Evolutionary conservation across 2,329 filamentous ascomycete species (phyloP).

Genomic region (Zasmidium citrigriseum): DNA sequence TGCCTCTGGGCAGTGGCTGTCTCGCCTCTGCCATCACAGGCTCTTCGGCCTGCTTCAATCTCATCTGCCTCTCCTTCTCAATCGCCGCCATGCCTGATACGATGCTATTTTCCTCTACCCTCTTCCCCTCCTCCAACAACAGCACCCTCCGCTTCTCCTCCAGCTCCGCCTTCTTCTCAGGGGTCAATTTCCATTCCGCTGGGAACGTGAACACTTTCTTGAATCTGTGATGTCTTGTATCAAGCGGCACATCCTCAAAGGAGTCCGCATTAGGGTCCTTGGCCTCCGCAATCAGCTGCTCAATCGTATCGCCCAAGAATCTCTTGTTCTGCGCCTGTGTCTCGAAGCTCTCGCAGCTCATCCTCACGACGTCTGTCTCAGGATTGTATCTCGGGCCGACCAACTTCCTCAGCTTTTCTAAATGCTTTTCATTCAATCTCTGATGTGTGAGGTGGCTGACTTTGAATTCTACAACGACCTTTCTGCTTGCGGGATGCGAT

Average conservation of each 20-base stretch:
- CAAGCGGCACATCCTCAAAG: conserved; percentile 86
- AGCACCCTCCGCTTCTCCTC: conserved; percentile 59
- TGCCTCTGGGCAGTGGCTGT: conserved; percentile 29
- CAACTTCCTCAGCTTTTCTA: conserved; percentile 82
- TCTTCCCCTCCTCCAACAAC: conserved; percentile 57
- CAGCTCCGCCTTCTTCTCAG: conserved; percentile 66
- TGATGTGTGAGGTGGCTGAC: conserved; percentile 64
- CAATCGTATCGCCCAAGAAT: conserved; percentile 79
- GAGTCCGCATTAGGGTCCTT: conserved; percentile 71
- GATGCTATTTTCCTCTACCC: conserved; percentile 51
- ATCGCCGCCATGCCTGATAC: conserved; percentile 31
- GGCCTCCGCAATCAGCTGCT: conserved; percentile 71
- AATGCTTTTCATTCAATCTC: conserved; percentile 66
- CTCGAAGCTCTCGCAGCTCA: conserved; percentile 81
- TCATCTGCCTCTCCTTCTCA: conserved; percentile 28
- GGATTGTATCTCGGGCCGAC: conserved; percentile 86
- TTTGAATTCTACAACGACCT: conserved; percentile 90
- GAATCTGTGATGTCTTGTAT: conserved; percentile 78
- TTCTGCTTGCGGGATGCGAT: conserved; percentile 83
- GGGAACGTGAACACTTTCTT: conserved; percentile 73
- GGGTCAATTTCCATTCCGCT: conserved; percentile 76
- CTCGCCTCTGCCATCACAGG: conserved; percentile 35
- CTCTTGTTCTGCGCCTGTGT: conserved; percentile 95
- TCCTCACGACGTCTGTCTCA: conserved; percentile 75
- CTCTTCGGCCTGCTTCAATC: conserved; percentile 27